Conservation (phyloP, 305 asterid species). For the Lippia alba region DNA sequence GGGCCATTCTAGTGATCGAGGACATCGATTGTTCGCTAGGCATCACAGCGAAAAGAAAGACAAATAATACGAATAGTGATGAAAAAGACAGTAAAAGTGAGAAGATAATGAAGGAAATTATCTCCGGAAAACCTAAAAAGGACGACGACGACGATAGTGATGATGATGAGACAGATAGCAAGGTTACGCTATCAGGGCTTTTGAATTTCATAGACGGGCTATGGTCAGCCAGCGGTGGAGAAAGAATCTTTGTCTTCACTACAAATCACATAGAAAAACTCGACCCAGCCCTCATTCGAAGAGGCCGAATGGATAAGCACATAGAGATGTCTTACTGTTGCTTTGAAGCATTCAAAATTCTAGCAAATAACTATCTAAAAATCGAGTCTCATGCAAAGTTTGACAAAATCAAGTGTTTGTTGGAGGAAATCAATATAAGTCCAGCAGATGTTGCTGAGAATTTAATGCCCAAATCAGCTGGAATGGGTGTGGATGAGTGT, state of each 20-base stretch:
- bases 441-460: constrained; percentile 58
- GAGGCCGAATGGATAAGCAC: constrained; percentile 41
- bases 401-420: constrained; percentile 23
- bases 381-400: constrained; percentile 22
- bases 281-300: constrained; percentile 32
- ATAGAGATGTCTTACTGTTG: constrained; percentile 40
- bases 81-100: not conserved
- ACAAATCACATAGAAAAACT: constrained; percentile 35
- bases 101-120: not conserved
- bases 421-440: constrained; percentile 35
- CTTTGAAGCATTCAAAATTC: constrained; percentile 31
- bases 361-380: constrained; percentile 28
- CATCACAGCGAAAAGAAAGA: constrained; percentile 14
- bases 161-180: constrained; percentile 9
- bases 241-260: constrained; percentile 38
- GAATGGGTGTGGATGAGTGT: not conserved
- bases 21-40: constrained; percentile 34
- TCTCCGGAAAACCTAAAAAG: not conserved
- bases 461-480: constrained; percentile 33
- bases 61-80: not conserved
- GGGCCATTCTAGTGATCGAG: constrained; percentile 35
- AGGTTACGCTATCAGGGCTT: constrained; percentile 37
- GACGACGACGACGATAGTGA: not conserved
- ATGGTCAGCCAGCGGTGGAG: constrained; percentile 42
- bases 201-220: constrained; percentile 39